phyloP scores from a whole-genome alignment of 352 stramenopile genomes.

The Blastocystis sp. region DNA sequence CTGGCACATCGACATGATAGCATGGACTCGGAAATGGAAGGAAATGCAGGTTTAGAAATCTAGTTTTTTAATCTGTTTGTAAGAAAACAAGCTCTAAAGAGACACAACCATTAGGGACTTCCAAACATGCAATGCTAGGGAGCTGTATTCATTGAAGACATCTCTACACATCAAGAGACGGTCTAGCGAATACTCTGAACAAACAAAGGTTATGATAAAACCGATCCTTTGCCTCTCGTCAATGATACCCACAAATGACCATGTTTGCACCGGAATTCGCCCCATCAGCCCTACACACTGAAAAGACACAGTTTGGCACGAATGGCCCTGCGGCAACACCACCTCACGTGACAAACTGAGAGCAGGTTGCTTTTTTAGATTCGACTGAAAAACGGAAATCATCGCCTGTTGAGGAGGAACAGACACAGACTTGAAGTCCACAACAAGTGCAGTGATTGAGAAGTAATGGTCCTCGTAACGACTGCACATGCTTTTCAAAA shows the following conservation, averaged over 20 bases:
- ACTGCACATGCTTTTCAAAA: neutral
- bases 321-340: neutral
- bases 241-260: neutral
- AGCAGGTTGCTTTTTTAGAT: neutral
- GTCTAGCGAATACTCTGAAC: neutral
- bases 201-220: neutral
- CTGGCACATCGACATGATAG: neutral
- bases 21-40: conserved; percentile 36
- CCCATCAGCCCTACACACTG: neutral
- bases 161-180: neutral
- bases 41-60: conserved; percentile 51
- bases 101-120: neutral
- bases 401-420: neutral
- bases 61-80: neutral
- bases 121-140: neutral
- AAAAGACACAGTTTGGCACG: neutral
- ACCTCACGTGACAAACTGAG: neutral
- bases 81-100: neutral
- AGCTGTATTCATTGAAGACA: neutral
- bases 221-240: neutral
- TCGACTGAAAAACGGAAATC: neutral
- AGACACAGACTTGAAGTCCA: neutral
- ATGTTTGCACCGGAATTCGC: neutral
- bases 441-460: neutral
- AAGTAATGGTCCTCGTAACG: neutral